A percentile compares a stretch with the other conserved stretches of the same genome.
Conservation (phyloP, 768 basidiomycete species). For the Boletus reticuloceps region DNA sequence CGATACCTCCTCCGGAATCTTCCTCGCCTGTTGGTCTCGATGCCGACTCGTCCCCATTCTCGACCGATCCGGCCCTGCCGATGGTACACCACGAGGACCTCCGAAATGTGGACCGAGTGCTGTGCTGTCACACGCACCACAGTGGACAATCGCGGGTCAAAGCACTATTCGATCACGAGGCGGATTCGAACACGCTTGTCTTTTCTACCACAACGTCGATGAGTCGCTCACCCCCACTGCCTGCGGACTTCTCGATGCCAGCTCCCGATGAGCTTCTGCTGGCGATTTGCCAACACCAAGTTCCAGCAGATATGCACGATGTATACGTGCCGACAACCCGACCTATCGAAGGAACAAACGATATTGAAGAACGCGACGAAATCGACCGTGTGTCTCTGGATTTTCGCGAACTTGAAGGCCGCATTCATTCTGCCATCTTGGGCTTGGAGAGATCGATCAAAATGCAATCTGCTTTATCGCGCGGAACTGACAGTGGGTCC, state of each 20-base stretch:
- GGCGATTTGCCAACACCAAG: not conserved
- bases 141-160: not conserved
- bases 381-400: not conserved
- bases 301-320: not conserved
- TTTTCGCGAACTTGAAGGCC: not conserved
- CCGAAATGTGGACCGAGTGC: not conserved
- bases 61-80: not conserved
- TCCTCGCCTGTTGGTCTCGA: conserved; percentile 16
- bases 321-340: conserved; percentile 5
- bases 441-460: not conserved
- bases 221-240: not conserved
- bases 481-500: not conserved
- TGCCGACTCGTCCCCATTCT: not conserved
- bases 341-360: not conserved
- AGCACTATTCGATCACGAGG: not conserved
- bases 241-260: not conserved
- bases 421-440: not conserved
- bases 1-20: conserved; percentile 18
- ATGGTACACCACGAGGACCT: not conserved
- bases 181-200: not conserved
- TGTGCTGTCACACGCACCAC: not conserved
- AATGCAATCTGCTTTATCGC: not conserved
- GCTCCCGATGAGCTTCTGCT: not conserved
- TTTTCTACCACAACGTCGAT: not conserved
- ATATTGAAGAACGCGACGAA: not conserved